These are phyloP conservation scores for Ciborinia camelliae DNA, from an alignment of 2,329 filamentous ascomycete genomes.

Conservation along the genomic window DNA sequence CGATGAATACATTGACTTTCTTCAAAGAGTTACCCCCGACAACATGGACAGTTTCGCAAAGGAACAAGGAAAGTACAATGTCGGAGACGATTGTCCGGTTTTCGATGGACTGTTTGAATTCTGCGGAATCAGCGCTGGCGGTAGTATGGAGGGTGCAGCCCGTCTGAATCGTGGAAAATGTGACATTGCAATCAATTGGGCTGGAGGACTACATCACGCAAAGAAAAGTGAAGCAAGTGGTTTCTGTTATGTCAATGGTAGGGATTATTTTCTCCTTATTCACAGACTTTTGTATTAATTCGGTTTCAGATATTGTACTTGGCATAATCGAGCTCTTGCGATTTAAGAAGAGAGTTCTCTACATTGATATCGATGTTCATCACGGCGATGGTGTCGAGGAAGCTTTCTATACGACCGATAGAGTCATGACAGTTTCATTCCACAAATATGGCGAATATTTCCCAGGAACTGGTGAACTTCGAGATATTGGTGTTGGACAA, in stretches of 20 bases:
- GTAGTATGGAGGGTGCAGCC: slow-evolving; percentile 88
- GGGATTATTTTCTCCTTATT: slow-evolving; percentile 31
- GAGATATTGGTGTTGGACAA: slow-evolving; percentile 81
- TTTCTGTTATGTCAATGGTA: slow-evolving; percentile 97
- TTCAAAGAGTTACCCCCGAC: slow-evolving; percentile 93
- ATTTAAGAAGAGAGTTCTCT: slow-evolving; percentile 90
- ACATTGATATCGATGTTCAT: slow-evolving; percentile 94
- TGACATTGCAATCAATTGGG: slow-evolving; percentile 98
- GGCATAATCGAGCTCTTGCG: slow-evolving; percentile 89
- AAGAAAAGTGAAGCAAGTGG: slow-evolving; percentile 96
- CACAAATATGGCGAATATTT: slow-evolving; percentile 98
- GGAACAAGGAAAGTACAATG: slow-evolving; percentile 91
- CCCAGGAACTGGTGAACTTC: slow-evolving; percentile 82
- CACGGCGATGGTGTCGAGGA: slow-evolving; percentile 92
- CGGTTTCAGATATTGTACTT: slow-evolving; percentile 82
- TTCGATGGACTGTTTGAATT: slow-evolving; percentile 98
- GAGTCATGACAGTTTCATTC: slow-evolving; percentile 89
- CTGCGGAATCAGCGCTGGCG: slow-evolving; percentile 89
- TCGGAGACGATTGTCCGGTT: slow-evolving; percentile 94
- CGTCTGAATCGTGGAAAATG: slow-evolving; percentile 87
- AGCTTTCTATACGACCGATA: slow-evolving; percentile 88
- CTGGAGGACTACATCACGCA: slow-evolving; percentile 92
- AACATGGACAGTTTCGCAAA: slow-evolving; percentile 94
- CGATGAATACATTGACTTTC: slow-evolving; percentile 91
- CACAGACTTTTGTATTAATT: slow-evolving; percentile 36